Percentiles rank a stretch among this genome's conserved stretches.
Evolutionary conservation across 2,329 filamentous ascomycete species (phyloP).

Genomic region (Cytospora chrysosperma): DNA sequence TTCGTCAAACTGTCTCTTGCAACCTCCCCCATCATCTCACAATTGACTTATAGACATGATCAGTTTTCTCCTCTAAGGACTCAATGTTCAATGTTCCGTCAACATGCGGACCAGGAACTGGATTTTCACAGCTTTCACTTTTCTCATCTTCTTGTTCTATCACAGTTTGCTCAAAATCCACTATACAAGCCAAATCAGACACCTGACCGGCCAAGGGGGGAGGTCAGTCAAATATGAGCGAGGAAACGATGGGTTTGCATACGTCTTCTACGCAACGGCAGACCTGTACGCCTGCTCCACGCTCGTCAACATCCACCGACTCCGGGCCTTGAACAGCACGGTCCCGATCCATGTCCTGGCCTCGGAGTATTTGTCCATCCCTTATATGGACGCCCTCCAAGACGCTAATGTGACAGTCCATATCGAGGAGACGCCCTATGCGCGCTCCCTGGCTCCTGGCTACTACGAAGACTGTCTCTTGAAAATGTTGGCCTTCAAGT

Average conservation of each 20-base stretch:
- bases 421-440: not conserved
- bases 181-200: not conserved
- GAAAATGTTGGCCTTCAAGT: conserved; percentile 11
- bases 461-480: conserved; percentile 4
- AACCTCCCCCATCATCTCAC: not conserved
- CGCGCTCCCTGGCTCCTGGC: not conserved
- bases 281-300: conserved; percentile 3
- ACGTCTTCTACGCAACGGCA: conserved; percentile 5
- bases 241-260: not conserved
- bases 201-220: no score
- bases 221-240: not conserved
- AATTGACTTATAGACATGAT: not conserved
- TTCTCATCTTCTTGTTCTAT: not conserved
- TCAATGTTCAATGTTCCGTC: no score
- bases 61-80: not conserved
- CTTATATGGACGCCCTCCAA: conserved; percentile 1
- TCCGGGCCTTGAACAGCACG: not conserved
- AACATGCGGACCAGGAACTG: conserved; percentile 1
- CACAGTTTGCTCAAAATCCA: not conserved
- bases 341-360: conserved; percentile 4
- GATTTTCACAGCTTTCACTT: not conserved
- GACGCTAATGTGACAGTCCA: not conserved
- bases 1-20: not conserved
- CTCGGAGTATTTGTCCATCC: not conserved
- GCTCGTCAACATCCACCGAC: conserved; percentile 7